phyloP scores from a whole-genome alignment of 164 flowering plant species.

The Magnolia officinalis region DNA sequence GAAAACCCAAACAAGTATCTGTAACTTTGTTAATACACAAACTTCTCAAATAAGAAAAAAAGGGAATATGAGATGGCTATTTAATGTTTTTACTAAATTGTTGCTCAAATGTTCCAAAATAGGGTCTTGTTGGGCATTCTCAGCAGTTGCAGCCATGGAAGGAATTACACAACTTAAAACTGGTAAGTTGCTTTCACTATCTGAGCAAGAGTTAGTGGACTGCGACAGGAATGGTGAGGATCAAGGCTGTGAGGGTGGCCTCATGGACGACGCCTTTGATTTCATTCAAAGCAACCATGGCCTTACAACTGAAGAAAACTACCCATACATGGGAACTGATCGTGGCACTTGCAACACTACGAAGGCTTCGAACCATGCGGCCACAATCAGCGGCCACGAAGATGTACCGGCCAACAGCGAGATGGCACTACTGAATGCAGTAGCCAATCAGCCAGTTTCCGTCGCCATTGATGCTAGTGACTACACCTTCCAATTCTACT shows the following conservation, averaged over 20 bases:
- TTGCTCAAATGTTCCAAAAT: background rate
- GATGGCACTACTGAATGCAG: slow-evolving; percentile 9
- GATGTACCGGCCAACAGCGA: slow-evolving; percentile 12
- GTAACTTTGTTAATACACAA: too few species aligned
- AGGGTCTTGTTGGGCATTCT: slow-evolving; percentile 20
- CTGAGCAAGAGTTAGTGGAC: slow-evolving; percentile 20
- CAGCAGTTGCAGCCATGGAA: slow-evolving; percentile 16
- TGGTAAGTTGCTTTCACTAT: slow-evolving; percentile 12
- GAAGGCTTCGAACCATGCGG: background rate
- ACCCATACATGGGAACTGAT: slow-evolving; percentile 30
- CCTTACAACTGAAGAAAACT: slow-evolving; percentile 24
- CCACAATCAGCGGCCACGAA: slow-evolving; percentile 10
- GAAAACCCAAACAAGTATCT: too few species aligned
- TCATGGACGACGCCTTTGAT: slow-evolving; percentile 23
- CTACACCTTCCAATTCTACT: slow-evolving; percentile 11
- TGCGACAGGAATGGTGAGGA: slow-evolving; percentile 12
- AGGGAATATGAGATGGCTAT: too few species aligned
- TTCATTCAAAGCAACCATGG: slow-evolving; percentile 23
- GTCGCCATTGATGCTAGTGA: slow-evolving; percentile 18
- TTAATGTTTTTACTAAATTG: background rate
- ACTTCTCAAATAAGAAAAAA: too few species aligned
- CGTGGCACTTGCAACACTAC: slow-evolving; percentile 10
- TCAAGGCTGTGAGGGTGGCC: slow-evolving; percentile 23
- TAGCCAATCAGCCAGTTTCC: slow-evolving; percentile 13
- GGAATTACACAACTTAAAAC: slow-evolving; percentile 10